A percentile compares a stretch with the other conserved stretches of the same genome.
Conservation (phyloP, 163 green algal species). For the Scenedesmus sp. region DNA sequence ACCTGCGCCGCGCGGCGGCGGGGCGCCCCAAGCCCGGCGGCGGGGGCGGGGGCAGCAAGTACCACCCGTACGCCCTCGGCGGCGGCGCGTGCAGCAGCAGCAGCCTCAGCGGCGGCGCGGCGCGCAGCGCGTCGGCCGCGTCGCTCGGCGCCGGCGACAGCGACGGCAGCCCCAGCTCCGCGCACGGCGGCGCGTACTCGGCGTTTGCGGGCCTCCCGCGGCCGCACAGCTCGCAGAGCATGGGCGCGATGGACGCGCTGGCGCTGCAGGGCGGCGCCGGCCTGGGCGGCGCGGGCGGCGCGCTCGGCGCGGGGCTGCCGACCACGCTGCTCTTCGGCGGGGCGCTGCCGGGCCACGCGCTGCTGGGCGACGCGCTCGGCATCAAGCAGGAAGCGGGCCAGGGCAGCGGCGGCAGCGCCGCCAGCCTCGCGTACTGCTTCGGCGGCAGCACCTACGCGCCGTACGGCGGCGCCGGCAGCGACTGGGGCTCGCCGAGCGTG, state of each 20-base stretch:
- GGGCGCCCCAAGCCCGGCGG: too few relatives aligned
- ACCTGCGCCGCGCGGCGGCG: too few relatives aligned
- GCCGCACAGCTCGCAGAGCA: constrained; percentile 13
- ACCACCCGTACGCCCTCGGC: not conserved
- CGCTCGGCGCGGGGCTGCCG: too few relatives aligned
- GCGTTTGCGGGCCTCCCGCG: constrained; percentile 5
- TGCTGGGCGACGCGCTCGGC: not conserved
- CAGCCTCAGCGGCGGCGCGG: not conserved
- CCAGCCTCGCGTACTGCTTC: too few relatives aligned
- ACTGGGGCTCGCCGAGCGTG: not conserved
- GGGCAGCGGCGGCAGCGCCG: not conserved
- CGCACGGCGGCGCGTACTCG: not conserved
- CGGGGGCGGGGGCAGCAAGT: too few relatives aligned
- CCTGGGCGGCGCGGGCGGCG: not conserved
- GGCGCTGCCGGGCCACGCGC: not conserved
- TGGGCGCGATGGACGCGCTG: constrained; percentile 27
- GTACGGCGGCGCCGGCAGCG: not conserved
- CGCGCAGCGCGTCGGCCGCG: not conserved
- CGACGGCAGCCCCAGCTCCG: not conserved
- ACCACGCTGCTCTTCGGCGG: too few relatives aligned
- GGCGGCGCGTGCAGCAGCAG: not conserved
- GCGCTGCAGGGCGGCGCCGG: not conserved
- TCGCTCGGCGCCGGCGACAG: not conserved
- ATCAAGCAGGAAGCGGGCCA: too few relatives aligned
- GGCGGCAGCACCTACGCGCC: not conserved